These are phyloP conservation scores for Kalmusia sp. DNA, from an alignment of 2,329 filamentous ascomycete genomes.

Conservation along the genomic window DNA sequence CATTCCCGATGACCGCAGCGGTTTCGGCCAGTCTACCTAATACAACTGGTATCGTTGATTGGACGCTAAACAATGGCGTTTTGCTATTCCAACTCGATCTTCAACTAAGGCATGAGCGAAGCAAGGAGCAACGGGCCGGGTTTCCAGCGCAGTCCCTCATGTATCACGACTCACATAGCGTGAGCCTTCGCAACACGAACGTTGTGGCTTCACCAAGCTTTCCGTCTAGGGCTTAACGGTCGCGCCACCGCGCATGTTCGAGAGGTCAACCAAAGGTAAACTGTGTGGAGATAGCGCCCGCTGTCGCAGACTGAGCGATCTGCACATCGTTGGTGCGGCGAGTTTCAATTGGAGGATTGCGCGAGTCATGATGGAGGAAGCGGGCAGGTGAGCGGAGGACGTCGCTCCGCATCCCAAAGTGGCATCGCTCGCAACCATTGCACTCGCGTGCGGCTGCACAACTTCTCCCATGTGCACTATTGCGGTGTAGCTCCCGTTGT, in stretches of 20 bases:
- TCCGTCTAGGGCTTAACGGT: conserved; percentile 5
- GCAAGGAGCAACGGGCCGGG: conserved; percentile 2
- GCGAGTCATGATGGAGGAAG: background rate
- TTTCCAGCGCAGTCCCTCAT: background rate
- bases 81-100: background rate
- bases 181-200: background rate
- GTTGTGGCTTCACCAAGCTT: background rate
- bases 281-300: conserved; percentile 16
- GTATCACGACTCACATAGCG: background rate
- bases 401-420: background rate
- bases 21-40: background rate
- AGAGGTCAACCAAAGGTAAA: background rate
- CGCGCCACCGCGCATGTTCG: conserved; percentile 13
- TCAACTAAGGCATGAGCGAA: background rate
- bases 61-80: background rate
- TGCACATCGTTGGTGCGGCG: background rate
- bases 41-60: background rate
- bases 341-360: background rate
- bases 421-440: background rate
- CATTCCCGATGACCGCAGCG: background rate
- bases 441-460: background rate
- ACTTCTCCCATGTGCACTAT: background rate
- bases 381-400: background rate
- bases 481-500: background rate
- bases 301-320: conserved; percentile 5